Evolutionary conservation across 2,329 filamentous ascomycete species (phyloP).

Genomic region (Ophiosphaerella herpotricha): DNA sequence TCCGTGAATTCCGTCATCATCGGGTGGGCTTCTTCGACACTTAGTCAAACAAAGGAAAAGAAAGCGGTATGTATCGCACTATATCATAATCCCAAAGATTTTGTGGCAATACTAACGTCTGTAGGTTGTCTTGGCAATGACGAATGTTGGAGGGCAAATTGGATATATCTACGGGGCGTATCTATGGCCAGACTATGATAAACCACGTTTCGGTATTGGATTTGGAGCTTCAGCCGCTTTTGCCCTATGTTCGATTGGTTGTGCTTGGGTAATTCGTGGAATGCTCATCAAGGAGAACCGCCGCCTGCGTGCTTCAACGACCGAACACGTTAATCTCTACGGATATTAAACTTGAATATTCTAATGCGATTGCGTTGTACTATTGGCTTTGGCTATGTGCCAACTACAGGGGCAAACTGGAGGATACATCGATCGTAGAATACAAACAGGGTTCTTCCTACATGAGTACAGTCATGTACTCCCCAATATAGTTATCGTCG

Average conservation of each 20-base stretch:
- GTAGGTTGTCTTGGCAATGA: conserved; percentile 37
- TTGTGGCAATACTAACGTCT: not conserved
- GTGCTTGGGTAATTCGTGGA: conserved; percentile 31
- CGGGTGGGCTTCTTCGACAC: conserved; percentile 34
- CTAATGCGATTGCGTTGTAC: no score
- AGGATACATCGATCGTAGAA: no score
- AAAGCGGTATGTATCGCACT: conserved; percentile 22
- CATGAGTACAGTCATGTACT: no score
- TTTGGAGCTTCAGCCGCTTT: conserved; percentile 36
- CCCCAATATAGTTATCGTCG: no score
- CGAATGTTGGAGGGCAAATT: conserved; percentile 33
- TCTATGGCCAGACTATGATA: conserved; percentile 31
- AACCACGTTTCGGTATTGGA: conserved; percentile 31
- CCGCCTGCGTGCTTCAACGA: conserved; percentile 25
- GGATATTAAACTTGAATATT: conserved; percentile 22
- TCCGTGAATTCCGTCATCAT: conserved; percentile 39
- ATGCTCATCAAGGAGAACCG: conserved; percentile 37
- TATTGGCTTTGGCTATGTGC: no score
- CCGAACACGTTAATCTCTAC: conserved; percentile 34
- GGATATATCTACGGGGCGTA: conserved; percentile 38
- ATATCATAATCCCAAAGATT: not conserved
- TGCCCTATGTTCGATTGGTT: conserved; percentile 33
- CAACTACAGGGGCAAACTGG: no score
- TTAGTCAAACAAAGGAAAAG: conserved; percentile 36
- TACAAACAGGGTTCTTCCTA: no score